Evolutionary conservation across 2,329 filamentous ascomycete genomes (phyloP), one percentile per base, ranked within the genome.

Genomic region (Beauveria asiatica): DNA sequence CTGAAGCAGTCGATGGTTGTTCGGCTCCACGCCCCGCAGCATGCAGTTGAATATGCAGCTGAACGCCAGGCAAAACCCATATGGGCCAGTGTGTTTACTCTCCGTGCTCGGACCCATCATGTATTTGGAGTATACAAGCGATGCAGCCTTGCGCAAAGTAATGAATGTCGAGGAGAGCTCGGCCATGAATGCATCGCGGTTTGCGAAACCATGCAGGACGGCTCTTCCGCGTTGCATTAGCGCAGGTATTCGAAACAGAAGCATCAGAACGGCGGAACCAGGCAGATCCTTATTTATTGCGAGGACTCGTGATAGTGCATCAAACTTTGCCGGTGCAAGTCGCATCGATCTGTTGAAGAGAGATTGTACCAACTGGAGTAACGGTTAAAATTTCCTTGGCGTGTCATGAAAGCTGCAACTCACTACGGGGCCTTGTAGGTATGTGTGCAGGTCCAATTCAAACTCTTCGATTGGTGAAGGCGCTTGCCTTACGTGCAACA

Each of bases 11-110:
- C 41, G 19, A 23, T 5, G 16, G 46, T 44, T 58, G 23, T 44
- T 7, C 2, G 56, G 56, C n/a, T 58, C 46, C 10, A 58, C 46
- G 25, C 46, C 56, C 10, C 56, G 23, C 33, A 58, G 5, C 56
- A 58, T 58, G 23, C 56, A 58, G n/a, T 58, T 58, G 23, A 58
- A 58, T 16, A 58, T 42, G 48, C 56, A 58, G 25, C 21, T 21
- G 37, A 51, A 58, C 25, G 56, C 46, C 37, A 58, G 23, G 46
- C 56, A 58, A 19, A 58, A 30, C 4, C 55, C 55, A 23, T 50
- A 57, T 1, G 33, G 55, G 23, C 46, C 37, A 5, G 46, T 51
- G 3, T 10, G 3, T 10, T 44, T 51, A 8, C 33, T 58, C 10
- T 51, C 46, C 11, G 46, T 21, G 48, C 25, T 21, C 7, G 48